Conservation (phyloP, 495 filamentous ascomycete species). For the Delitschia confertaspora region DNA sequence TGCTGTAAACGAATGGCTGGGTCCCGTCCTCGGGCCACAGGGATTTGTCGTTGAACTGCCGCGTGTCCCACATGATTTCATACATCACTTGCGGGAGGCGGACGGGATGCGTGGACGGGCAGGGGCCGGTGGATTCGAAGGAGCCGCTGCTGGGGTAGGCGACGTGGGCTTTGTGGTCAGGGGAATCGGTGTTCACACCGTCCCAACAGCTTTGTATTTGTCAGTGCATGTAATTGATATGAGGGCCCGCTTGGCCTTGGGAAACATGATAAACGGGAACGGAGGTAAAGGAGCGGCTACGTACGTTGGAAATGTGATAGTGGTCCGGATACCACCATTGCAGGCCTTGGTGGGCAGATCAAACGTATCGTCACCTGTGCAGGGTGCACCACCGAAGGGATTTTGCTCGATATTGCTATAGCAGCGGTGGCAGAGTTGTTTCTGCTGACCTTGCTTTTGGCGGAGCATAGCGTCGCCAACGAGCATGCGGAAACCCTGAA, state of each 20-base stretch:
- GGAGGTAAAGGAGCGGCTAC: no score
- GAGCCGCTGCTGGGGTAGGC: conserved; percentile 37
- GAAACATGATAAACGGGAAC: not conserved
- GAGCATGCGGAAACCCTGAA: conserved; percentile 24
- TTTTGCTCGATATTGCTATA: conserved; percentile 37
- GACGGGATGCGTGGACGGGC: conserved; percentile 43
- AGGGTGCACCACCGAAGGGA: conserved; percentile 45
- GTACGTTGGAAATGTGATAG: conserved; percentile 43
- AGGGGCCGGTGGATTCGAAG: conserved; percentile 36
- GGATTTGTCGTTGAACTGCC: conserved; percentile 35
- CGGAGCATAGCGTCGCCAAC: conserved; percentile 15
- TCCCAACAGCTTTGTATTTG: conserved; percentile 44
- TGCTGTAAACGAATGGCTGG: conserved; percentile 42
- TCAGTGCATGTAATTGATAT: not conserved
- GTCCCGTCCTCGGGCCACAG: conserved; percentile 39
- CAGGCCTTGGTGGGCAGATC: conserved; percentile 38
- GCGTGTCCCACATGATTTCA: conserved; percentile 45
- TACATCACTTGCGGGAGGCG: conserved; percentile 43
- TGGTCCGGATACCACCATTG: conserved; percentile 42
- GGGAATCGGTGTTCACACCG: conserved; percentile 44
- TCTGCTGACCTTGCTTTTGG: conserved; percentile 9
- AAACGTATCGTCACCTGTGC: conserved; percentile 42
- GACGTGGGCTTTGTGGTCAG: conserved; percentile 44
- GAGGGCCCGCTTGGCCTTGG: not conserved
- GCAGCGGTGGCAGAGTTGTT: conserved; percentile 42